Evolutionary conservation across 176 grass and related monocot genomes (phyloP), one percentile per base, ranked within the genome.

Genomic region (Aechmea fasciata): DNA sequence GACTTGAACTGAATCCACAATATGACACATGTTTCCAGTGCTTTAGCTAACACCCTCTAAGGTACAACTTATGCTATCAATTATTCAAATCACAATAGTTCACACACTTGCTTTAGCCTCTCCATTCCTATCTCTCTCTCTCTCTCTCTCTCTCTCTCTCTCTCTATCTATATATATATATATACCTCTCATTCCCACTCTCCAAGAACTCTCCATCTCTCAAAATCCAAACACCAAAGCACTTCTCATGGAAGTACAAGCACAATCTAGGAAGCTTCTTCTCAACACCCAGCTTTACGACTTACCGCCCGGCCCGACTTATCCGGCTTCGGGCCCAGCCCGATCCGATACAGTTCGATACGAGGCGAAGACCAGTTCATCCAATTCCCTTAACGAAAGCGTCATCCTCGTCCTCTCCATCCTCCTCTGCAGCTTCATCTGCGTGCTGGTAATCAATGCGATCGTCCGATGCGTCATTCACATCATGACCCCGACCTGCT

Each of bases 351-450:
- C 25, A 41, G 57, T 12, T 10, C 50, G 62, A 15, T 51, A 51
- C 65, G 49, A 19, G 6, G 14, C 68, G 2, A 52, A 69, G 50
- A 69, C 23, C 14, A 64, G 77, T 22, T 51, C 84, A 41, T 83
- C 88, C 73, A 80, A 55, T 65, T 73, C 78, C 54, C 59, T 81
- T 52, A 73, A 96, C 69, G 81, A 78, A 47, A 82, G 78, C 18
- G 83, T 89, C 54, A 74, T 92, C 74, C 77, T 85, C 15, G n/a
- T 87, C 8, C 81, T 96, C 19, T 85, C 88, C 1, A 72, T 87
- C 57, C 55, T 96, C 18, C 65, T 92, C 53, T 96, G 83, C 57
- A 73, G 77, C 11, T 53, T 91, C 52, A 66, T 96, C 68, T 67
- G 78, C 57, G 76, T 74, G 20, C 73, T 96, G 50, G 52, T 69